Evolutionary conservation across 441 rosid genomes (phyloP).

Genomic region (Adansonia madagascariensis): DNA sequence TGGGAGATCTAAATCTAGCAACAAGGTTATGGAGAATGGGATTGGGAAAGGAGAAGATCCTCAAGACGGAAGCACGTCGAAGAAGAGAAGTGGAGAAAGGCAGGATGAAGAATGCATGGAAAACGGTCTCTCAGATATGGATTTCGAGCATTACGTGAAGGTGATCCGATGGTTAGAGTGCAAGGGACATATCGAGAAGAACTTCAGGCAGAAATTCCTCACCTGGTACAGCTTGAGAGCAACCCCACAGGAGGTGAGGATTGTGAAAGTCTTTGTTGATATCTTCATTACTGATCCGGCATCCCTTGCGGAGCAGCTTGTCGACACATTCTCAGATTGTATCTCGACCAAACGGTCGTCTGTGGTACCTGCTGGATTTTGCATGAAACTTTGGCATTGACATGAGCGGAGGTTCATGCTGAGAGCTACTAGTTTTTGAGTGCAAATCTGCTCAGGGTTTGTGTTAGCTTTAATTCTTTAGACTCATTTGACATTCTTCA

Average conservation of each 20-base stretch:
- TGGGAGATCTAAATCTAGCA: conserved; percentile 50
- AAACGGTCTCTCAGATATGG: conserved; percentile 53
- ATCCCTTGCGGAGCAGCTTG: conserved; percentile 90
- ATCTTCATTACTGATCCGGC: conserved; percentile 72
- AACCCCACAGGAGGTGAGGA: conserved; percentile 65
- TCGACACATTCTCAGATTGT: conserved; percentile 82
- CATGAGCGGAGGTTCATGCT: neutral
- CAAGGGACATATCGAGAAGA: conserved; percentile 83
- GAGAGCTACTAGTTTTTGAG: conserved; percentile 6
- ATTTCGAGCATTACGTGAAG: conserved; percentile 79
- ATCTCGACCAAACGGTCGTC: conserved; percentile 58
- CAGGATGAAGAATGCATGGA: conserved; percentile 51
- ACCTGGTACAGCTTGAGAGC: conserved; percentile 97
- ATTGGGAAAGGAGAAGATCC: conserved; percentile 51
- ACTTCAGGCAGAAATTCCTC: conserved; percentile 88
- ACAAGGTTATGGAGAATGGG: conserved; percentile 55
- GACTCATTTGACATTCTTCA: conserved; percentile 39
- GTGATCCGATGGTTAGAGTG: conserved; percentile 78
- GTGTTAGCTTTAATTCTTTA: neutral
- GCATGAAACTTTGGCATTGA: conserved; percentile 98
- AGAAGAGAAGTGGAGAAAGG: conserved; percentile 52
- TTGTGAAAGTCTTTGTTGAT: conserved; percentile 82
- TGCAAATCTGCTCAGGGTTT: conserved; percentile 34
- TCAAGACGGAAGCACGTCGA: conserved; percentile 61
- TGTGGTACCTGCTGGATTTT: conserved; percentile 66